Evolutionary conservation across 495 filamentous ascomycete genomes (phyloP).

Genomic region (Margaritispora aquatica): DNA sequence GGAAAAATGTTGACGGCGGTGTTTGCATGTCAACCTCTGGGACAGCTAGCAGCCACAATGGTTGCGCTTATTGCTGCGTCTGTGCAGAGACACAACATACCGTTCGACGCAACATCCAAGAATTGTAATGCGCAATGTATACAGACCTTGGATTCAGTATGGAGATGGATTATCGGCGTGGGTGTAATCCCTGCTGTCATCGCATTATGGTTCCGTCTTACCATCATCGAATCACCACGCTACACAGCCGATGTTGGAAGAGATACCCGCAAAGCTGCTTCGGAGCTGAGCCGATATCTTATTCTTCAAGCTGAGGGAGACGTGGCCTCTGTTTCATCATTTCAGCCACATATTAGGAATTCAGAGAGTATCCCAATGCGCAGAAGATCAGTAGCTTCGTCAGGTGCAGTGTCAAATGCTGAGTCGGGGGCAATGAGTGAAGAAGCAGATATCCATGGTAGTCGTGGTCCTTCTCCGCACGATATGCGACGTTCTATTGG

Average conservation of each 20-base stretch:
- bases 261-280: constrained; percentile 18
- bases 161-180: constrained; percentile 59
- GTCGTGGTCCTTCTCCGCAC: background rate
- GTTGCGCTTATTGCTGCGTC: constrained; percentile 61
- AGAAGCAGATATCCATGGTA: background rate
- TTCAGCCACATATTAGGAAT: background rate
- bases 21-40: constrained; percentile 79
- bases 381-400: background rate
- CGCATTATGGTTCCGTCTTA: constrained; percentile 59
- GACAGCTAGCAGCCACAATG: constrained; percentile 64
- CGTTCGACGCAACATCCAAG: constrained; percentile 22
- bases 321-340: background rate
- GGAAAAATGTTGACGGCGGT: constrained; percentile 82
- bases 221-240: constrained; percentile 63
- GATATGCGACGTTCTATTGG: background rate
- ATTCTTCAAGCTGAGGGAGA: background rate
- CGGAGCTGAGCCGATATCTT: constrained; percentile 11
- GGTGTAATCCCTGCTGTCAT: constrained; percentile 55
- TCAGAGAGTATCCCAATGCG: background rate
- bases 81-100: constrained; percentile 61
- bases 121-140: constrained; percentile 2
- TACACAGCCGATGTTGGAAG: constrained; percentile 55
- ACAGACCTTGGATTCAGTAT: constrained; percentile 51
- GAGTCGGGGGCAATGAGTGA: background rate
- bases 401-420: background rate